Percentiles rank a stretch among this genome's conserved stretches.
phyloP scores from a whole-genome alignment of 2,329 filamentous ascomycete genomes.

The Alternaria solani region DNA sequence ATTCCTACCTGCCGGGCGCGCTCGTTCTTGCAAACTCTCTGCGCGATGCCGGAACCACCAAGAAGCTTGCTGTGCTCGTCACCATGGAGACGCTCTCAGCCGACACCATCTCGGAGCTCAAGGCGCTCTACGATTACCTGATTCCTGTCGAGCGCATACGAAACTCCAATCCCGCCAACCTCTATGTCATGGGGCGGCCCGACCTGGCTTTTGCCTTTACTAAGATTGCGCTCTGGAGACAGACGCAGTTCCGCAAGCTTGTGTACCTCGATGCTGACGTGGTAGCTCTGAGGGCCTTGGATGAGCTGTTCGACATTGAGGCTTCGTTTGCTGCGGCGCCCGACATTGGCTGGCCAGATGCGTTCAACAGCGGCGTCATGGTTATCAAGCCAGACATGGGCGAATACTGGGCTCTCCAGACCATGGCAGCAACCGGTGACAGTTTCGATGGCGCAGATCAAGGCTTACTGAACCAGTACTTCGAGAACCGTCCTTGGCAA shows the following conservation, averaged over 20 bases:
- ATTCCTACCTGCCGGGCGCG: slow-evolving; percentile 91
- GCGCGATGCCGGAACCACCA: slow-evolving; percentile 85
- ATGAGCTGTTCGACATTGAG: slow-evolving; percentile 82
- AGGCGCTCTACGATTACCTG: slow-evolving; percentile 86
- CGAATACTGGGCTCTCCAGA: slow-evolving; percentile 84
- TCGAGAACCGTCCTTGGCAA: slow-evolving; percentile 77
- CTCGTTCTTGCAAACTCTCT: slow-evolving; percentile 94
- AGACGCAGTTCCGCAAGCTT: slow-evolving; percentile 87
- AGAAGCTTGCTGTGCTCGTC: slow-evolving; percentile 84
- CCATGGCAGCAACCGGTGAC: slow-evolving; percentile 83
- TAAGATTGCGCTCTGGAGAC: slow-evolving; percentile 94
- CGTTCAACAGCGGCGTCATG: slow-evolving; percentile 99
- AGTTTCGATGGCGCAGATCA: slow-evolving; percentile 98
- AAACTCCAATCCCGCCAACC: slow-evolving; percentile 79
- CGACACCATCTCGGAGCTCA: slow-evolving; percentile 79
- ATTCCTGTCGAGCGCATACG: slow-evolving; percentile 82
- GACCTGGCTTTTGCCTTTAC: slow-evolving; percentile 94
- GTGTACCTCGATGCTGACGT: slow-evolving; percentile 96
- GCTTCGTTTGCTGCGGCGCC: slow-evolving; percentile 76
- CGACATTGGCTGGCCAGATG: slow-evolving; percentile 97
- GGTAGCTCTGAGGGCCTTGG: slow-evolving; percentile 86
- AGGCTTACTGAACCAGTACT: slow-evolving; percentile 94
- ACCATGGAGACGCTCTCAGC: slow-evolving; percentile 80
- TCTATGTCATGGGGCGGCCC: slow-evolving; percentile 88
- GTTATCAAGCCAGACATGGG: slow-evolving; percentile 84